Percentiles rank a stretch among this genome's conserved stretches.
phyloP scores from a whole-genome alignment of 495 filamentous ascomycete genomes.

The Penicilliopsis zonata region DNA sequence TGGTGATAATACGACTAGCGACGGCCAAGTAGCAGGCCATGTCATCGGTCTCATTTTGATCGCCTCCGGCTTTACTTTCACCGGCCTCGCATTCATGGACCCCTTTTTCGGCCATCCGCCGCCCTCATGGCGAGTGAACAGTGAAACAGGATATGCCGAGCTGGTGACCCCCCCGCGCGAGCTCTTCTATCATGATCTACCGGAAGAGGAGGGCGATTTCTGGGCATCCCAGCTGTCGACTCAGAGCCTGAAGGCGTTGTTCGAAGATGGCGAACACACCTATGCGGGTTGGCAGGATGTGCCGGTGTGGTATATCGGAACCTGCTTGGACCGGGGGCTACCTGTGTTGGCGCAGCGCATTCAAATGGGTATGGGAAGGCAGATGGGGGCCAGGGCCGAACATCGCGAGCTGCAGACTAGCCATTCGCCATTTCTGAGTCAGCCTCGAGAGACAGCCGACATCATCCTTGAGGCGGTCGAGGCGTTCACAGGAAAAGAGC shows the following conservation, averaged over 20 bases:
- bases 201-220: conserved; percentile 10
- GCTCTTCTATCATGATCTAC: conserved; percentile 23
- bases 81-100: conserved; percentile 17
- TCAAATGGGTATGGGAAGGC: conserved; percentile 15
- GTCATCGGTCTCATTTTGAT: conserved; percentile 33
- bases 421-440: conserved; percentile 25
- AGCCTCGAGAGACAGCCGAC: conserved; percentile 12
- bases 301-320: conserved; percentile 20
- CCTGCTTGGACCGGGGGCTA: conserved; percentile 17
- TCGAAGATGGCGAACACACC: conserved; percentile 15
- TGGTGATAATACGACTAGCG: conserved; percentile 4
- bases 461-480: conserved; percentile 16
- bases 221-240: conserved; percentile 15
- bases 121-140: conserved; percentile 13
- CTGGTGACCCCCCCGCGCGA: conserved; percentile 15
- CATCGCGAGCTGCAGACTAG: conserved; percentile 19
- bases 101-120: conserved; percentile 17
- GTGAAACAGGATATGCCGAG: conserved; percentile 14
- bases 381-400: conserved; percentile 14
- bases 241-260: conserved; percentile 19
- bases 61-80: conserved; percentile 16
- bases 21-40: conserved; percentile 12
- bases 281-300: conserved; percentile 23
- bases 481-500: conserved; percentile 8
- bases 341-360: conserved; percentile 22